Conservation (phyloP, 1,284 basidiomycete species). For the Boletus sp. region DNA sequence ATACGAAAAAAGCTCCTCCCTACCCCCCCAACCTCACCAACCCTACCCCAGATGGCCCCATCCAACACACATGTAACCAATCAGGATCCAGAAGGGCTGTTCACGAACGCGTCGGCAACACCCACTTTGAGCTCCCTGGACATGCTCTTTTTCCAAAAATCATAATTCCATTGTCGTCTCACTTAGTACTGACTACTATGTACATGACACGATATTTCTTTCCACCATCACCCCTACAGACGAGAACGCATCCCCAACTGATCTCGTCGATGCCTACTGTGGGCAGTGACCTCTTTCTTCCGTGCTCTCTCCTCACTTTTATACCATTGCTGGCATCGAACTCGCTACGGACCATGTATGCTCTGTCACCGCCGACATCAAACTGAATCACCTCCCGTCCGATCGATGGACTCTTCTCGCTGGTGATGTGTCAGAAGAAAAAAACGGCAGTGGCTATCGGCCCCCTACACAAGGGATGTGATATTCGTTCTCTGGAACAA, state of each 20-base stretch:
- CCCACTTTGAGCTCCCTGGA: conserved; percentile 87
- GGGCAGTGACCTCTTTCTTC: conserved; percentile 93
- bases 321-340: conserved; percentile 88
- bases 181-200: conserved; percentile 83
- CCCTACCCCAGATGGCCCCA: conserved; percentile 34
- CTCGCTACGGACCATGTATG: conserved; percentile 78
- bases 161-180: conserved; percentile 92
- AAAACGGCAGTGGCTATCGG: too few species aligned
- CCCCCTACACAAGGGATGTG: too few species aligned
- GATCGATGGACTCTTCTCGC: conserved; percentile 53
- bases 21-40: too few species aligned
- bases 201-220: conserved; percentile 73
- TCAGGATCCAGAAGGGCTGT: conserved; percentile 80
- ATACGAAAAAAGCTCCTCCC: too few species aligned
- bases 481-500: too few species aligned
- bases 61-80: conserved; percentile 81
- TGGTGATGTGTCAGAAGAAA: conserved; percentile 74
- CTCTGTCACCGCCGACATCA: conserved; percentile 81
- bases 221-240: conserved; percentile 8
- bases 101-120: conserved; percentile 83
- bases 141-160: conserved; percentile 98
- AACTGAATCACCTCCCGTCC: conserved; percentile 65
- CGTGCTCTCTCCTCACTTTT: conserved; percentile 83
- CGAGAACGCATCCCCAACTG: conserved; percentile 53
- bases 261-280: conserved; percentile 92